Evolutionary conservation across 2,329 filamentous ascomycete genomes (phyloP), one percentile per base, ranked within the genome.

Genomic region (Periconia digitata): DNA sequence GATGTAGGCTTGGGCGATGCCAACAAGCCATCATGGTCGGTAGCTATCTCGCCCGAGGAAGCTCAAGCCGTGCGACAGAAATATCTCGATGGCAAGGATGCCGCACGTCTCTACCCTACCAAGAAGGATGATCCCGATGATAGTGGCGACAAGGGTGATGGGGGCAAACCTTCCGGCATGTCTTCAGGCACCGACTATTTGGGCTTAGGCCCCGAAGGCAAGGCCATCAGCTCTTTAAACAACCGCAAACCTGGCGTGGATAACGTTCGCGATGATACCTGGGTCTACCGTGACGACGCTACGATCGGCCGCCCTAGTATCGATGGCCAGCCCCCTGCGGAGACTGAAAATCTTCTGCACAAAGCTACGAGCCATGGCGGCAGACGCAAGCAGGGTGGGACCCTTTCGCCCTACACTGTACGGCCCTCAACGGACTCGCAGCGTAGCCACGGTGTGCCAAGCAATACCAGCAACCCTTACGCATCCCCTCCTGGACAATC

Each of bases 11-110:
- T 88, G 6, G 83, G 79, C 24, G 79, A 78, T 53, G 72, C 73
- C 24, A 76, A 76, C n/a, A 94, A 95, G 71, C 92, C 92, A 1
- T 77, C 84, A 6, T 96, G 94, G 76, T 87, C 86, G 16, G 92
- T 96, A 17, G 70, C 85, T 6, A 85, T 96, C 43, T 77, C 82
- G 2, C 86, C 92, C 54, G 75, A 81, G 0, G 81, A 84, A 56
- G 91, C 90, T 6, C 73, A 78, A 22, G 74, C 79, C 29, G 84
- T 85, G 45, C 83, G 88, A 45, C 78, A 84, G 2, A 62, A 65
- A 43, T 73, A 63, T 55, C 59, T 64, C 37, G 62, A 61, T 8
- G 62, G 58, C 7, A 86, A 88, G 64, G 85, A 89, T 52, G 82
- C 78, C 4, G 77, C 75, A 45, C 85, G 90, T 27, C 72, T 95